Evolutionary conservation across 2,329 filamentous ascomycete genomes (phyloP), one percentile per base, ranked within the genome.

Genomic region (Epicoccum nigrum): DNA sequence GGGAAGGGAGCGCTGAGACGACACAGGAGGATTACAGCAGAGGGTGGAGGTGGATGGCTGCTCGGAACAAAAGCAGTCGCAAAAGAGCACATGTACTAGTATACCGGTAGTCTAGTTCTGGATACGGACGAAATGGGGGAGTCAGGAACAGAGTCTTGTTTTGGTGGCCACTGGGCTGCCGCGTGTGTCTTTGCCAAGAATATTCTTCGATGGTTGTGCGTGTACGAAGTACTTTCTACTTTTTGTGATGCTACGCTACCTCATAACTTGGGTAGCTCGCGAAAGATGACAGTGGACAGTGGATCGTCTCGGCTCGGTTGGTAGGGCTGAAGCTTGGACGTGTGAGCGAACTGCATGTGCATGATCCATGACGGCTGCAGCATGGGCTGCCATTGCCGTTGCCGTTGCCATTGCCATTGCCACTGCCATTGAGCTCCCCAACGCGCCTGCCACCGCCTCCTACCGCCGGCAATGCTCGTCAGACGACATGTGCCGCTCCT

Each of bases 391-490:
- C 47, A 46, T 37, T 37, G 55, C n/a, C n/a, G n/a, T n/a, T n/a
- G n/a, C n/a, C n/a, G n/a, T n/a, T n/a, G n/a, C n/a, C n/a, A n/a
- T n/a, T n/a, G n/a, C n/a, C n/a, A n/a, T n/a, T n/a, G n/a, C n/a
- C n/a, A n/a, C n/a, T n/a, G n/a, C n/a, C 47, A 46, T 37, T 37
- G 55, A 51, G 43, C 40, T 42, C 28, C 43, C 30, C 6, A 45
- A 21, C 50, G 43, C 49, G 37, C 39, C 55, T 41, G 49, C 51
- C 41, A 40, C 45, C 35, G 43, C 47, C 34, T 45, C 52, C 58
- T 53, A 63, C 56, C 56, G 58, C 58, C 62, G 66, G 69, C 70
- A 69, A 74, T 74, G 71, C 65, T 64, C 53, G 64, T 68, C 64
- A 67, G 61, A 64, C 67, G 63, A 57, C 64, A 73, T 72, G 69